These are phyloP conservation scores for Nicotiana tomentosiformis DNA, from an alignment of 257 asterid species.

Conservation along the genomic window DNA sequence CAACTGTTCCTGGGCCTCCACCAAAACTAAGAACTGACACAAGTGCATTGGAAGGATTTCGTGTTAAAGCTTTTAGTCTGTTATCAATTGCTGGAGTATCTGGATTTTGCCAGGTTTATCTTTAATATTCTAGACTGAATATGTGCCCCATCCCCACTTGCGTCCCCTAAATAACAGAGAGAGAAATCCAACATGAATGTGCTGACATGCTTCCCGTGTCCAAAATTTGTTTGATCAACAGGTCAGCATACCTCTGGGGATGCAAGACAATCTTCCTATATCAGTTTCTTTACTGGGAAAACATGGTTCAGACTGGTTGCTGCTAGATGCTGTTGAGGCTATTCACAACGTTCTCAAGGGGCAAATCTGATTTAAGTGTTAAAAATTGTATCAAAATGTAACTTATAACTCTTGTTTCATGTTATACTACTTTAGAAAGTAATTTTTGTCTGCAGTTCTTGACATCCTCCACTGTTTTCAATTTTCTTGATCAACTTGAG, in stretches of 20 bases:
- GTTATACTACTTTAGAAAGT: not conserved
- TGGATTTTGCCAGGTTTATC: conserved; percentile 79
- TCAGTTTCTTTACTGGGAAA: conserved; percentile 75
- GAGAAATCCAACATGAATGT: not conserved
- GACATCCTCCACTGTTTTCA: not conserved
- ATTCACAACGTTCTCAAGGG: conserved; percentile 34
- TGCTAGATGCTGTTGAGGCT: conserved; percentile 48
- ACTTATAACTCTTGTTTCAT: not conserved
- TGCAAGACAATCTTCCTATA: conserved; percentile 55
- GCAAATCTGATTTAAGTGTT: conserved; percentile 14
- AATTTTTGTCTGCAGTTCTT: not conserved
- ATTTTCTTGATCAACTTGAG: too few species aligned
- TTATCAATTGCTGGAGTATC: conserved; percentile 86
- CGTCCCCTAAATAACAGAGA: not conserved
- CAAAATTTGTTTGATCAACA: conserved; percentile 20
- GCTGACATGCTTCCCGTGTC: not conserved
- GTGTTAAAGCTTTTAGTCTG: conserved; percentile 82
- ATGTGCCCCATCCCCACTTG: not conserved
- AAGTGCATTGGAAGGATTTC: conserved; percentile 48
- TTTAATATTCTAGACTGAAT: not conserved
- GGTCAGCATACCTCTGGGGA: conserved; percentile 81
- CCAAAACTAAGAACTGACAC: conserved; percentile 72
- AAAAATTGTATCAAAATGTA: not conserved
- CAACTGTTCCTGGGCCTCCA: conserved; percentile 88
- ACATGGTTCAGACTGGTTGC: conserved; percentile 70